phyloP scores from a whole-genome alignment of 75 land plant genomes.

The Cupressus sempervirens region DNA sequence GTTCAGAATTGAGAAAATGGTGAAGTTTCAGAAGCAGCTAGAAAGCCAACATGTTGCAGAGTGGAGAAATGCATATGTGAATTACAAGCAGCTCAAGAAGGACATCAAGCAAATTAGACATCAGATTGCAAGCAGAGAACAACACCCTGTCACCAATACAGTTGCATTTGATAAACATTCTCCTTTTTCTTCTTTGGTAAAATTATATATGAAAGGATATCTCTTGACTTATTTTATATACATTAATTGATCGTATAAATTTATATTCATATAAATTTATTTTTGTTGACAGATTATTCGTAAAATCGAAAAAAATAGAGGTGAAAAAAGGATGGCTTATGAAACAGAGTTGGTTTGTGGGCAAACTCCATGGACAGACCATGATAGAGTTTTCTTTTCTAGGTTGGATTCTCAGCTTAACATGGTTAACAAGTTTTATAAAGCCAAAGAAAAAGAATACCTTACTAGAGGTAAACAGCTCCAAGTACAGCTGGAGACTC shows the following conservation, averaged over 20 bases:
- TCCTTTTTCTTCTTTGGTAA: background rate
- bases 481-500: conserved; percentile 2
- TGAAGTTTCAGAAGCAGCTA: conserved; percentile 34
- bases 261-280: background rate
- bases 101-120: conserved; percentile 13
- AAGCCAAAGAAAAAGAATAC: conserved; percentile 19
- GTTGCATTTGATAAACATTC: background rate
- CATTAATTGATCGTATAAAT: background rate
- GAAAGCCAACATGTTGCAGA: conserved; percentile 29
- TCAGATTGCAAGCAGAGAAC: background rate
- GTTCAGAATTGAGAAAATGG: conserved; percentile 12
- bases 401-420: conserved; percentile 38
- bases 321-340: conserved; percentile 6
- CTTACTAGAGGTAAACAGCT: background rate
- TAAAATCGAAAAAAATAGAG: background rate
- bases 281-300: background rate
- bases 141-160: background rate
- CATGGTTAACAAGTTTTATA: conserved; percentile 38
- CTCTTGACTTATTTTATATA: too few relatives aligned
- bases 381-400: conserved; percentile 21
- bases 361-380: background rate
- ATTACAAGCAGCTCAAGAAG: conserved; percentile 34
- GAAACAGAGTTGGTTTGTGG: conserved; percentile 24
- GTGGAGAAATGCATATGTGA: conserved; percentile 26
- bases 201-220: too few relatives aligned